Conservation (phyloP, 345 rosid genomes). For the Kandelia obovata region DNA sequence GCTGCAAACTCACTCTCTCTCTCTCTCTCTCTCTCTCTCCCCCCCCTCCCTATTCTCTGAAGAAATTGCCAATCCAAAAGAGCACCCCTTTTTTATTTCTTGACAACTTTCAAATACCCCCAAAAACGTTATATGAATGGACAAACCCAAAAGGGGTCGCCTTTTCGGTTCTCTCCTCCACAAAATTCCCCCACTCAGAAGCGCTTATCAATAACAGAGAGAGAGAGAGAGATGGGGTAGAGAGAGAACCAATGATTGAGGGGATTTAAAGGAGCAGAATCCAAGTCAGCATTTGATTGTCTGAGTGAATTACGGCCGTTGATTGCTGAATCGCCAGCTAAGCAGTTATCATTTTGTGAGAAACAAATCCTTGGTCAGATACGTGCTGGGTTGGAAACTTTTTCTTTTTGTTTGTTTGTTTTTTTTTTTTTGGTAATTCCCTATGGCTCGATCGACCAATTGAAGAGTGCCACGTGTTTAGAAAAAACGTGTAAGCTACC, state of each 20-base stretch:
- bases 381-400: conserved; percentile 21
- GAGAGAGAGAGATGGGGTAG: conserved; percentile 13
- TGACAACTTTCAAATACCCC: conserved; percentile 10
- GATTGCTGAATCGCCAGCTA: conserved; percentile 47
- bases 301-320: conserved; percentile 51
- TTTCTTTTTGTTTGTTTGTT: conserved; percentile 15
- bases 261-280: conserved; percentile 26
- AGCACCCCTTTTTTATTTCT: neutral
- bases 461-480: conserved; percentile 15
- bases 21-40: neutral
- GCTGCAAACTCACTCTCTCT: neutral
- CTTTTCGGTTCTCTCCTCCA: conserved; percentile 18
- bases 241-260: conserved; percentile 67
- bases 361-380: conserved; percentile 3
- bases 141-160: conserved; percentile 21
- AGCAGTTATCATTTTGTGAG: conserved; percentile 22
- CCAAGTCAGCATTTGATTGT: conserved; percentile 45
- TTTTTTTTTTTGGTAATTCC: neutral
- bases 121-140: conserved; percentile 13
- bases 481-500: too few relatives aligned
- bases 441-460: conserved; percentile 13
- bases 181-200: conserved; percentile 12
- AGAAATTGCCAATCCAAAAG: neutral
- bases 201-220: conserved; percentile 4
- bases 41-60: conserved; percentile 1